Evolutionary conservation across 2,329 filamentous ascomycete species (phyloP), one percentile per base, ranked within the genome.

Genomic region (Zasmidium angulare): DNA sequence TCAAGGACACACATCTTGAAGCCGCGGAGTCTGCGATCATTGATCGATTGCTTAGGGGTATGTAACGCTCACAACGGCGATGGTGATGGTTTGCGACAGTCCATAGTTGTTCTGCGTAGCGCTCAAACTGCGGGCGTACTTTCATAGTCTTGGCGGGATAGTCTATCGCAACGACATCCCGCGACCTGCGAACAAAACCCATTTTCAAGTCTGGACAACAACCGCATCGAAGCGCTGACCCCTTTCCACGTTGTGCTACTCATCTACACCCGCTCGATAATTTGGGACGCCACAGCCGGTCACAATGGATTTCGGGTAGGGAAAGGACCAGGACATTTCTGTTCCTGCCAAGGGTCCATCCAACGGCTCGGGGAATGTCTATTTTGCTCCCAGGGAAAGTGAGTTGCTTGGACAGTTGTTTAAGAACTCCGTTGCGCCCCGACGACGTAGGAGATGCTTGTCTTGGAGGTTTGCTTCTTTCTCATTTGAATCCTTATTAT

Each of bases 301-400:
- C 36, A 43, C 36, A 50, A 23, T 40, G 6, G 36, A 43, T 43
- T 43, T 43, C 36, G 36, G 36, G 36, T 17, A 19, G 14, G n/a
- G n/a, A 43, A 43, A 43, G 36, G 36, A 17, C 36, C 11, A 43
- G 12, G 36, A 43, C 36, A 43, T 43, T 43, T 43, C 14, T 48
- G 56, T 50, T 36, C 56, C 46, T 54, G 46, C 46, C 50, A 50
- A 54, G 56, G 19, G 23, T 20, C 24, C 43, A 53, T 26, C 50
- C 40, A 19, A 20, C 24, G 22, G 36, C 36, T 43, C 36, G 36
- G 36, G 36, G 36, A 43, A 43, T 43, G 36, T n/a, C n/a, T 43
- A 43, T 43, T 43, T 43, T 43, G 36, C 12, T 19, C n/a, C 36
- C 36, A 9, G 36, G 36, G n/a, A 43, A 43, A 43, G 36, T 43